Base-by-base conservation (phyloP, 495 filamentous ascomycete species). In the Aspergillus nanangensis region DNA sequence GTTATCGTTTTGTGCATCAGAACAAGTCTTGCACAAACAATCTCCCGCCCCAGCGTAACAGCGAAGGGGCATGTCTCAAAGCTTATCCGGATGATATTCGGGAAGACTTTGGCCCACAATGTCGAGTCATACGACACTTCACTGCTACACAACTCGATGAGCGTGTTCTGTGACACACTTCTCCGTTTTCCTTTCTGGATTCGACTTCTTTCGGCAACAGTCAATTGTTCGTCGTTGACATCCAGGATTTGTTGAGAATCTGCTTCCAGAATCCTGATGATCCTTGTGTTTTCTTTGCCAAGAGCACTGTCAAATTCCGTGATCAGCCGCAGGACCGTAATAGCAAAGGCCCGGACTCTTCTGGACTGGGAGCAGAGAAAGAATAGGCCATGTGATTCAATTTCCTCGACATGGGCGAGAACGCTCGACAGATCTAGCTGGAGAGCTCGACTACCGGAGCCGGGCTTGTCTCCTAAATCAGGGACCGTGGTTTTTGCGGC, bases 351-450 rank as follows among this genome's bases (percentile, higher is more conserved):
- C 25, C 93, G 81, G 19, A 99, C 93, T 29, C 83, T 78, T 45
- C 88, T 77, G 8, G 93, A 96, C 50, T 96, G 94, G 0, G 93
- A 97, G 61, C 94, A 97, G 4, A 99, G 66, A 61, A 99, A 97
- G 73, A 99, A 97, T n/a, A 99, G 65, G 1, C 94, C 93, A 61
- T 96, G 92, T 14, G 92, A 91, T 60, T 99, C 93, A 32, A 97
- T 86, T 56, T 96, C 92, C 53, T 99, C 94, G 13, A 97, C 90
- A 51, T 96, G 86, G 4, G 88, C 88, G 67, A 88, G 87, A 11
- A 94, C 83, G 43, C 81, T 85, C 1, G 90, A 93, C 29, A 91
- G 66, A 61, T 98, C 93, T 19, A 97, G 74, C 44, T 92, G 89
- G 41, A 90, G 75, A 33, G 74, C 76, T 38, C 80, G 70, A 42